A percentile compares a stretch with the other conserved stretches of the same genome.
These are phyloP conservation scores for Gossypium schwendimanii DNA, from an alignment of 441 rosid species.

Conservation along the genomic window DNA sequence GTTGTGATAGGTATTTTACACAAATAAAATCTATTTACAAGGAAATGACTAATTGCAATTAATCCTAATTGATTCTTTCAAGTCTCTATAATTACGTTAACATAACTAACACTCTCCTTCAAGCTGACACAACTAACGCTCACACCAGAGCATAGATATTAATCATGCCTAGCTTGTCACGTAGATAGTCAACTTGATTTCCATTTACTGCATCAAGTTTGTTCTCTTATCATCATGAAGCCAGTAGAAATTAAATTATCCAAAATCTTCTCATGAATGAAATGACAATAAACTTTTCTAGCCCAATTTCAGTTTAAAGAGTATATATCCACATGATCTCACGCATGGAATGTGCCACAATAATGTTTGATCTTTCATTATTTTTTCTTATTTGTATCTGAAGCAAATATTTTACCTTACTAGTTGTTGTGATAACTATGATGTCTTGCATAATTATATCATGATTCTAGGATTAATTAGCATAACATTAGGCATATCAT, in stretches of 20 bases:
- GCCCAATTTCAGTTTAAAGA: not conserved
- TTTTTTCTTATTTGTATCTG: not conserved
- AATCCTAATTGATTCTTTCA: not conserved
- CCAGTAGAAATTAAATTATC: not conserved
- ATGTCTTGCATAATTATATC: not conserved
- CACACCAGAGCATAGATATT: not conserved
- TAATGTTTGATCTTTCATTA: not conserved
- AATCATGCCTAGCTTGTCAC: not conserved
- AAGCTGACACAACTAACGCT: not conserved
- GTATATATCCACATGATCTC: not conserved
- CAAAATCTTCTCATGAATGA: not conserved
- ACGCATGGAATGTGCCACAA: not conserved
- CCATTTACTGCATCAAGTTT: not conserved
- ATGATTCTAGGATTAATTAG: not conserved
- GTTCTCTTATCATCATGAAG: not conserved
- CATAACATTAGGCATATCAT: not conserved
- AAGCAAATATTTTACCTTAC: not conserved
- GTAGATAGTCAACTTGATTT: not conserved
- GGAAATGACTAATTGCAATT: not conserved
- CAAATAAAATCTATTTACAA: not conserved
- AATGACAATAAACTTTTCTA: not conserved
- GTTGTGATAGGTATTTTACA: not conserved
- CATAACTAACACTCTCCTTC: not conserved
- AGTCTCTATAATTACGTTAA: not conserved
- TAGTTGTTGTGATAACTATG: not conserved